Evolutionary conservation across 306 rosid genomes (phyloP).

Genomic region (Purshia tridentata): DNA sequence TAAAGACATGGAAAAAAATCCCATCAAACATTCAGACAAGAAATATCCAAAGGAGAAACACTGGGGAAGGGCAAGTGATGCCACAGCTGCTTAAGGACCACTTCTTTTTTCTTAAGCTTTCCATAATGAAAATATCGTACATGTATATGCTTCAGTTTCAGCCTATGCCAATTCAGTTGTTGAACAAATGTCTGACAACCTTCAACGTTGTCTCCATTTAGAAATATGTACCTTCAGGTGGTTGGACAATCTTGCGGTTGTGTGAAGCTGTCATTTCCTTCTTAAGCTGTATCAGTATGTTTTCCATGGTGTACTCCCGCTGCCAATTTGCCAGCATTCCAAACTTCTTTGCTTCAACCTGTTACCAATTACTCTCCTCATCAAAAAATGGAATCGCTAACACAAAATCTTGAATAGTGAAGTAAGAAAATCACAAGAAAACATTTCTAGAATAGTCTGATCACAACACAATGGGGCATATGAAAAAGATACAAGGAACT

Average conservation of each 20-base stretch:
- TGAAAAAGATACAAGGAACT: not conserved
- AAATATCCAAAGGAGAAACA: not conserved
- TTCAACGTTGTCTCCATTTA: conserved; percentile 28
- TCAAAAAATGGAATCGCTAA: not conserved
- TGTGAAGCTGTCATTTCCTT: conserved; percentile 96
- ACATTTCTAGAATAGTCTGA: not conserved
- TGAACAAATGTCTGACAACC: conserved; percentile 1
- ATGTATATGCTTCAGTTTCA: not conserved
- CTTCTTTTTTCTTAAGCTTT: not conserved
- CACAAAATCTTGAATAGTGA: not conserved
- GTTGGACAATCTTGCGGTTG: conserved; percentile 97
- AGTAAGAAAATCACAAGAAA: not conserved
- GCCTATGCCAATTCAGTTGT: conserved; percentile 1
- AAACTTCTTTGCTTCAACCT: conserved; percentile 95
- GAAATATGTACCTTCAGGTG: conserved; percentile 97
- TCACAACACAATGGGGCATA: not conserved
- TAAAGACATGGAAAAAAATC: conserved; percentile 1
- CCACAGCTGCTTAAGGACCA: conserved; percentile 2
- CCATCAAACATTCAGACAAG: conserved; percentile 2
- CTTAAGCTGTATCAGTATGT: conserved; percentile 95
- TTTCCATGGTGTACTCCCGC: conserved; percentile 96
- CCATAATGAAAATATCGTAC: conserved; percentile 2
- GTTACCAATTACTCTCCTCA: conserved; percentile 20
- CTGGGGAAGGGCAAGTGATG: conserved; percentile 4
- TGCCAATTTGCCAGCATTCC: conserved; percentile 95